phyloP scores from a whole-genome alignment of 2,329 filamentous ascomycete genomes.

The Metarhizium sp. region DNA sequence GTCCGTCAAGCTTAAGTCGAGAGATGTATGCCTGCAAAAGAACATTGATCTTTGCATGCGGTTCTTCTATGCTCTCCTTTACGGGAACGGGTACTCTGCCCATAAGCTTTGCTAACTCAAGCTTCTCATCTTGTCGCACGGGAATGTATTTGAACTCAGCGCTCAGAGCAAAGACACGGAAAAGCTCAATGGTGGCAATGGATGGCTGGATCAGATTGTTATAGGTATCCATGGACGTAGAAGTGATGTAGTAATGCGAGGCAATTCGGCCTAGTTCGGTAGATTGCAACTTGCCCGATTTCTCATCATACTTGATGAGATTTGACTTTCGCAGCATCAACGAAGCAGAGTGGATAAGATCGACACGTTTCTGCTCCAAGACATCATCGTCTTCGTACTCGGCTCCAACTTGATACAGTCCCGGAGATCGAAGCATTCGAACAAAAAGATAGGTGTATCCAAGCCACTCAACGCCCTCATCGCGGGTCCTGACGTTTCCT shows the following conservation, averaged over 20 bases:
- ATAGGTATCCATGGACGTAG: slow-evolving; percentile 94
- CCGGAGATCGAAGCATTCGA: slow-evolving; percentile 91
- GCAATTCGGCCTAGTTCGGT: slow-evolving; percentile 94
- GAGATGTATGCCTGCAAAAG: slow-evolving; percentile 95
- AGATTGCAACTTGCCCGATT: slow-evolving; percentile 75
- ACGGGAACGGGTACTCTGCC: slow-evolving; percentile 88
- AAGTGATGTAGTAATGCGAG: slow-evolving; percentile 96
- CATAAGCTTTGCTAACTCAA: slow-evolving; percentile 87
- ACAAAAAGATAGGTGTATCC: slow-evolving; percentile 98
- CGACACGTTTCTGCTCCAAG: slow-evolving; percentile 94
- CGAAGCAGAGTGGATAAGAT: slow-evolving; percentile 90
- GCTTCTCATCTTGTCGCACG: slow-evolving; percentile 92
- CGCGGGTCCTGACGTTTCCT: slow-evolving; percentile 81
- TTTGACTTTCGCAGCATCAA: slow-evolving; percentile 77
- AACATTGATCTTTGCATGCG: slow-evolving; percentile 97
- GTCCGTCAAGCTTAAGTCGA: slow-evolving; percentile 81
- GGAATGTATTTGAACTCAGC: slow-evolving; percentile 99
- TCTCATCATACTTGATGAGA: slow-evolving; percentile 91
- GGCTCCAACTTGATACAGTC: slow-evolving; percentile 87
- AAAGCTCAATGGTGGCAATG: slow-evolving; percentile 89
- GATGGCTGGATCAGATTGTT: slow-evolving; percentile 90
- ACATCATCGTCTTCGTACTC: slow-evolving; percentile 91
- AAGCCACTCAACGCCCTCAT: slow-evolving; percentile 98
- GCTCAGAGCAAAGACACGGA: slow-evolving; percentile 91
- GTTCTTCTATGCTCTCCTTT: slow-evolving; percentile 94